Evolutionary conservation across 441 rosid species (phyloP), one percentile per base, ranked within the genome.

Genomic region (Erodium moschatum): DNA sequence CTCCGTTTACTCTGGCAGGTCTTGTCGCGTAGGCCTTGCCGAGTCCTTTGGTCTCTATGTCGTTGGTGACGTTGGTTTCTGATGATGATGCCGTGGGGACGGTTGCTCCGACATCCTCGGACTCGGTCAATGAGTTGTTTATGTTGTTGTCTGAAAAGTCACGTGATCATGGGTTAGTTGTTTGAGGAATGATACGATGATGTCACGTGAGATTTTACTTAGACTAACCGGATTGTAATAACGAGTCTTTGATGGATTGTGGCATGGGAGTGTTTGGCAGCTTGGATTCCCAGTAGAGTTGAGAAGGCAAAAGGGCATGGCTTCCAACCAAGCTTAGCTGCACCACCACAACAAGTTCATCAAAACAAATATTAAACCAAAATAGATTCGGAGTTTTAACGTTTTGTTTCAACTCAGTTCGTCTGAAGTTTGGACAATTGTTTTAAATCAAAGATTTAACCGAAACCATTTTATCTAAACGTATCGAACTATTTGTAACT

Each of bases 231-330:
- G 78, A 72, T 3, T 77, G 81, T 70, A 93, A 77, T 70, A 93
- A 77, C 66, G 83, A 86, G 69, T 87, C 84, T 46, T 70, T 73
- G 73, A 91, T 78, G 68, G 85, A 81, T 77, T 87, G 82, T 10
- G 98, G 97, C 80, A 91, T 85, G 8, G 84, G 88, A 35, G 93
- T 81, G 77, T 87, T 86, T n/a, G 96, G 97, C 76, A 93, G 70
- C 70, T 76, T 83, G 44, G 80, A 65, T 16, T 78, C 81, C 97
- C 98, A 93, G 74, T 93, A 89, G 64, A 74, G 77, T 65, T 89
- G 86, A 8, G 89, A 90, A 19, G 87, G 40, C 12, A 79, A 19
- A 20, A 81, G 87, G 69, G 91, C 97, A 67, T 82, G 79, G 72
- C 77, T 75, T 29, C 77, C 84, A 62, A 69, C 84, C 44, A 81